These are phyloP conservation scores for Pulveroboletus sp. DNA, from an alignment of 1,284 basidiomycete genomes.

Conservation along the genomic window DNA sequence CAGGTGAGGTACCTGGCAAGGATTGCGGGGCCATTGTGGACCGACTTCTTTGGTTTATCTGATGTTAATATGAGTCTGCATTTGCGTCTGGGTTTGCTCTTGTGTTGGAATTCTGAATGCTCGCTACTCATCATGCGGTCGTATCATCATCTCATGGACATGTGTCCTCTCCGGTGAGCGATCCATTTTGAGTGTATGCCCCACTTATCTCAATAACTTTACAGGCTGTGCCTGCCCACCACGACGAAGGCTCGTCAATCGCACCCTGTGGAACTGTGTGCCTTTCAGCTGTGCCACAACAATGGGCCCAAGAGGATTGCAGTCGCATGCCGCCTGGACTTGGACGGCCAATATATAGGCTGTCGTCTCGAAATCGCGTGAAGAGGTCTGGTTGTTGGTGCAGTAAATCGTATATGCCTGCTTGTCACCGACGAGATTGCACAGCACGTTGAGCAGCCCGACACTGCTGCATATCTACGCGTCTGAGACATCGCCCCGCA, in stretches of 20 bases:
- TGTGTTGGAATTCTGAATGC: no score
- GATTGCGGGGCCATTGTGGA: no score
- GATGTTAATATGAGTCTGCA: no score
- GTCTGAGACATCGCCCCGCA: conserved; percentile 45
- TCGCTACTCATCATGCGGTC: no score
- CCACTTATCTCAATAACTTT: no score
- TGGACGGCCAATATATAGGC: conserved; percentile 52
- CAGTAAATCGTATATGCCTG: conserved; percentile 51
- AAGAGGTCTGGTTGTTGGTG: conserved; percentile 40
- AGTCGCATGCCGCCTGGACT: conserved; percentile 16
- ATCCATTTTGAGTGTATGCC: no score
- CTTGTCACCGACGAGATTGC: conserved; percentile 39
- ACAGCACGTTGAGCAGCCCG: conserved; percentile 44
- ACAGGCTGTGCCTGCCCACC: no score
- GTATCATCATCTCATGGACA: no score
- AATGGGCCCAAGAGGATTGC: conserved; percentile 31
- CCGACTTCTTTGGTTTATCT: no score
- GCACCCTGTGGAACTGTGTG: conserved; percentile 54
- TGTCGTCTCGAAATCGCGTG: conserved; percentile 41
- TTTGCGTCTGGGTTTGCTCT: no score
- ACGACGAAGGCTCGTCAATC: conserved; percentile 44
- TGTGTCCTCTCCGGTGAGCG: no score
- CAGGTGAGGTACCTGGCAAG: no score
- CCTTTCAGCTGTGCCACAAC: conserved; percentile 49
- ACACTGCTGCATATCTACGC: conserved; percentile 62